These are phyloP conservation scores for Akanthomyces lecanii DNA, from an alignment of 2,329 filamentous ascomycete species.

Conservation along the genomic window DNA sequence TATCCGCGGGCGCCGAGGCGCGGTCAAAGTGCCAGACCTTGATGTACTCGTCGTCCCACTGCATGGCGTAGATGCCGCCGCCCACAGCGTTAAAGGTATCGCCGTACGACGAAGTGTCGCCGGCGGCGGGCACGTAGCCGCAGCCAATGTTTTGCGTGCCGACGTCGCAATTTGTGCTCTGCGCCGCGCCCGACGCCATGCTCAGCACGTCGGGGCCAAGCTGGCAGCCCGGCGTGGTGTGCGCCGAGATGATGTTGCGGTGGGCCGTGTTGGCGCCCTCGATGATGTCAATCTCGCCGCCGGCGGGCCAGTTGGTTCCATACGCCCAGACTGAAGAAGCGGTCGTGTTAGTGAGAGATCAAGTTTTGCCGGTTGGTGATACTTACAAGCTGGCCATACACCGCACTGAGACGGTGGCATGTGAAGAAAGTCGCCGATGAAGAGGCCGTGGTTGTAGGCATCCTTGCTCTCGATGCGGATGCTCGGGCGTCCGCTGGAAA, in stretches of 20 bases:
- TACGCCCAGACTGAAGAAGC: conserved; percentile 46
- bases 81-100: conserved; percentile 61
- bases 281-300: conserved; percentile 66
- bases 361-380: neutral
- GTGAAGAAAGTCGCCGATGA: conserved; percentile 68
- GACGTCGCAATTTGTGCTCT: conserved; percentile 33
- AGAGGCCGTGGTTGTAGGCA: conserved; percentile 60
- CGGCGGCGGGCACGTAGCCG: conserved; percentile 37
- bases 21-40: conserved; percentile 74
- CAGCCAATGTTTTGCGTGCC: conserved; percentile 40
- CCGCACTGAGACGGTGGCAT: conserved; percentile 70
- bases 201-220: conserved; percentile 15
- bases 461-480: conserved; percentile 64
- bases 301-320: conserved; percentile 54
- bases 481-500: conserved; percentile 47
- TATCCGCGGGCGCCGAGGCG: conserved; percentile 60
- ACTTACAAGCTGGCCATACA: conserved; percentile 66
- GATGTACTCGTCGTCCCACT: conserved; percentile 66
- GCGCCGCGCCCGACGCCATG: conserved; percentile 12
- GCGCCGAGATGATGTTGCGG: conserved; percentile 57
- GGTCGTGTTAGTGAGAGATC: conserved; percentile 5
- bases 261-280: conserved; percentile 63
- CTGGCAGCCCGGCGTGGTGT: conserved; percentile 44
- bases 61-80: conserved; percentile 66
- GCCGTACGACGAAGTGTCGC: conserved; percentile 50